Conservation (phyloP, 2,329 filamentous ascomycete species). For the Alternaria triticina region DNA sequence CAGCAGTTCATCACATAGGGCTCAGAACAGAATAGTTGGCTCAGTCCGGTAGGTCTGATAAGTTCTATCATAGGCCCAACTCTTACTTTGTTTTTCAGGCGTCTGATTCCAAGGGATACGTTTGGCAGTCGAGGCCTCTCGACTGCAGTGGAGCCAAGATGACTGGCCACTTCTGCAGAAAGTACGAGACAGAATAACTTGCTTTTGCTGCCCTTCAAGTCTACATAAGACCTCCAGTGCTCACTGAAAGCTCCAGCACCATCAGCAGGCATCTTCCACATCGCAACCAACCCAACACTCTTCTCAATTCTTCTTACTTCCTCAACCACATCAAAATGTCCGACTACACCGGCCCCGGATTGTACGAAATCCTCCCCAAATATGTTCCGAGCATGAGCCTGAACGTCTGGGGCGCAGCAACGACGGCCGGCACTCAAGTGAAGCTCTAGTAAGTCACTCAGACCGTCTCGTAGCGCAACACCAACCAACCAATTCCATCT, state of each 20-base stretch:
- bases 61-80: neutral
- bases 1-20: neutral
- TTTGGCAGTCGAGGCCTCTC: neutral
- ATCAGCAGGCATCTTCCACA: neutral
- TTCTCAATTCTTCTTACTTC: neutral
- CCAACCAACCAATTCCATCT: too few relatives aligned
- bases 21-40: neutral
- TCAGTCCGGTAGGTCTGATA: neutral
- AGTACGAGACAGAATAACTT: neutral
- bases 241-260: too few relatives aligned
- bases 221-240: neutral
- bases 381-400: neutral
- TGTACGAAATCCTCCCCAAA: neutral
- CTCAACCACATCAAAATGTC: neutral
- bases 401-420: neutral
- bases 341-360: conserved; percentile 2
- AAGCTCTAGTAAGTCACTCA: conserved; percentile 1
- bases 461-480: too few relatives aligned
- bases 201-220: neutral
- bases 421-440: neutral
- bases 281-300: too few relatives aligned
- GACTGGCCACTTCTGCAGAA: neutral
- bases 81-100: neutral
- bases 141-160: neutral
- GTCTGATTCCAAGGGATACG: neutral